Conservation (phyloP, 163 green algal genomes). For the Scenedesmus sp. region DNA sequence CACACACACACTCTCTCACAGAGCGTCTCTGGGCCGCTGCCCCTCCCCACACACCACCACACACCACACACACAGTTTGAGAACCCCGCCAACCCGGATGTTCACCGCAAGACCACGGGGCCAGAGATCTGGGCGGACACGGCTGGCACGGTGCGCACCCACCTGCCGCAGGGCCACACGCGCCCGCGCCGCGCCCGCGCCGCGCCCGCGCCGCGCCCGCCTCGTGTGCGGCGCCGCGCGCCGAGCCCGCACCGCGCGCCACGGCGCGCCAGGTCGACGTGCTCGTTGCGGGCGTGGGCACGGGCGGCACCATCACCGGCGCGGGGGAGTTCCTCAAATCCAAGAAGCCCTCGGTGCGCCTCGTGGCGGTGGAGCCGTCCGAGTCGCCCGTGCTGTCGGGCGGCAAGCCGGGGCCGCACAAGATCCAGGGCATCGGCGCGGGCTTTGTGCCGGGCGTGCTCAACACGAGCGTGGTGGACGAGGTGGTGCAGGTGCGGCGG, state of each 20-base stretch:
- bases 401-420: slow-evolving; percentile 93
- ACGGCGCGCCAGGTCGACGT: slow-evolving; percentile 69
- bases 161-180: too few relatives aligned
- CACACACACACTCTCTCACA: too few relatives aligned
- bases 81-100: slow-evolving; percentile 93
- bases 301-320: slow-evolving; percentile 97
- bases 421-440: slow-evolving; percentile 98
- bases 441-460: slow-evolving; percentile 95
- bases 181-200: too few relatives aligned
- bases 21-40: too few relatives aligned
- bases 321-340: slow-evolving; percentile 89
- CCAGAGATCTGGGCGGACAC: slow-evolving; percentile 98
- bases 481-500: slow-evolving; percentile 85
- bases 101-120: slow-evolving; percentile 83
- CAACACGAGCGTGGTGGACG: slow-evolving; percentile 87
- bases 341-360: slow-evolving; percentile 80
- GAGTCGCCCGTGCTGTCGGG: slow-evolving; percentile 93
- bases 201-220: too few relatives aligned
- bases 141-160: slow-evolving; percentile 69
- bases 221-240: too few relatives aligned
- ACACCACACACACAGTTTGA: too few relatives aligned
- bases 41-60: too few relatives aligned
- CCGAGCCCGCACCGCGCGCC: too few relatives aligned
- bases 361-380: slow-evolving; percentile 95
- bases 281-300: slow-evolving; percentile 85